Conservation (phyloP, 139 green algal species). For the Raphidocelis subcapitata region DNA sequence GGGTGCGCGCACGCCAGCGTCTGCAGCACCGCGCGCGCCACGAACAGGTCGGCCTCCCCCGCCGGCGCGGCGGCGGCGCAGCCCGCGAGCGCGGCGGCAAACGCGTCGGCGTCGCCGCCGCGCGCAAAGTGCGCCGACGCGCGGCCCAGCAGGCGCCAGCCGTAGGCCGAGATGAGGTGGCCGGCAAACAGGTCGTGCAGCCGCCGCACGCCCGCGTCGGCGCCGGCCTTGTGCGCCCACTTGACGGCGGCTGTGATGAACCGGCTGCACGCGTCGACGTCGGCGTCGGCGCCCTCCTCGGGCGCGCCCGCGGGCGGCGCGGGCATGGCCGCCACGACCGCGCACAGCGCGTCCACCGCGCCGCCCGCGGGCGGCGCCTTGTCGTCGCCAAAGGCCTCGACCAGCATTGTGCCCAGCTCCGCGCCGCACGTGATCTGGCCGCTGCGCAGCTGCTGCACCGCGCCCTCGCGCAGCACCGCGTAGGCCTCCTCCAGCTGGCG, state of each 20-base stretch:
- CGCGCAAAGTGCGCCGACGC: conserved; percentile 32
- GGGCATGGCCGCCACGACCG: conserved; percentile 6
- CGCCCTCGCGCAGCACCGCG: conserved; percentile 49
- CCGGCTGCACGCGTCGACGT: conserved; percentile 29
- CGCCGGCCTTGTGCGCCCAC: conserved; percentile 46
- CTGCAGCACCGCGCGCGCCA: conserved; percentile 38
- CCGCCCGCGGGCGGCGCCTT: not conserved
- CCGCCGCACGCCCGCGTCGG: conserved; percentile 2
- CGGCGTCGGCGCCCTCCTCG: not conserved
- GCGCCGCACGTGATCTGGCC: conserved; percentile 54
- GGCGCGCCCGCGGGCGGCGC: not conserved
- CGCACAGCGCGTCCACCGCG: not conserved
- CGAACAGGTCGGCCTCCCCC: conserved; percentile 38
- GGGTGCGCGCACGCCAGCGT: conserved; percentile 28
- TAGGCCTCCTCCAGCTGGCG: conserved; percentile 48
- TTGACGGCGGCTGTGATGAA: conserved; percentile 41
- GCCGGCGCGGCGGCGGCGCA: not conserved
- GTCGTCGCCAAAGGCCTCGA: conserved; percentile 36
- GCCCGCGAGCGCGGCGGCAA: conserved; percentile 17
- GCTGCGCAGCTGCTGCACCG: conserved; percentile 52
- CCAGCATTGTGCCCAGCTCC: conserved; percentile 57
- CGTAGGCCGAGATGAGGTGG: conserved; percentile 23
- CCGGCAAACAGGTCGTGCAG: conserved; percentile 36
- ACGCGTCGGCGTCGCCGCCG: conserved; percentile 25
- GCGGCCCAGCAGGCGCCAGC: conserved; percentile 28